Evolutionary conservation across 164 flowering plant species (phyloP).

Genomic region (Malania oleifera): DNA sequence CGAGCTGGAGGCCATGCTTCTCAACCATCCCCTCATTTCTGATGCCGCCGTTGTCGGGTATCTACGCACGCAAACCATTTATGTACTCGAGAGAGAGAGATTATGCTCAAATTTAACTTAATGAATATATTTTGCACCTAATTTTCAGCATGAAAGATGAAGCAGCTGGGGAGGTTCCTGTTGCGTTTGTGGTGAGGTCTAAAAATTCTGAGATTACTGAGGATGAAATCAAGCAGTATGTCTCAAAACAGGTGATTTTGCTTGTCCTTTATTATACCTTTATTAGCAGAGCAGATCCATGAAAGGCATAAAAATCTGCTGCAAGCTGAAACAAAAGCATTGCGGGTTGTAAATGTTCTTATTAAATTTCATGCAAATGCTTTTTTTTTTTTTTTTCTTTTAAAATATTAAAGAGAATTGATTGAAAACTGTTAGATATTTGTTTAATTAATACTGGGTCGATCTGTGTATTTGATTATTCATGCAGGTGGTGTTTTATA

Average conservation of each 20-base stretch:
- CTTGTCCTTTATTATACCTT: background rate
- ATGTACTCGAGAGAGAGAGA: too few species aligned
- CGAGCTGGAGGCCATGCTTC: slow-evolving; percentile 82
- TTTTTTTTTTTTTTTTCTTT: too few species aligned
- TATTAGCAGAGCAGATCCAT: too few species aligned
- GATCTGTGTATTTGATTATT: too few species aligned
- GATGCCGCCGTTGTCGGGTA: slow-evolving; percentile 96
- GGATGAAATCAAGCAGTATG: slow-evolving; percentile 1
- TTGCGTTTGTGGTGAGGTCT: background rate
- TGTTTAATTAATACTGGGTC: background rate
- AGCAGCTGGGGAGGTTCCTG: background rate
- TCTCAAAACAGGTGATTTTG: background rate
- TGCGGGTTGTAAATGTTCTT: too few species aligned
- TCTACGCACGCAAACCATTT: too few species aligned
- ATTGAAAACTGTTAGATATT: background rate
- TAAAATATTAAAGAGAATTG: too few species aligned
- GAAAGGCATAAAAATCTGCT: too few species aligned
- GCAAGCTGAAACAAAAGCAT: too few species aligned
- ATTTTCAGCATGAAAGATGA: background rate
- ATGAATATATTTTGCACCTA: background rate
- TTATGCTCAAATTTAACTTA: background rate
- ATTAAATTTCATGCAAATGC: background rate
- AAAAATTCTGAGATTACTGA: background rate
- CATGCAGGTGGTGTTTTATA: background rate
- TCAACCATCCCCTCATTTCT: slow-evolving; percentile 55